Conservation (phyloP, 176 grass and related monocot species). For the Zizania latifolia region DNA sequence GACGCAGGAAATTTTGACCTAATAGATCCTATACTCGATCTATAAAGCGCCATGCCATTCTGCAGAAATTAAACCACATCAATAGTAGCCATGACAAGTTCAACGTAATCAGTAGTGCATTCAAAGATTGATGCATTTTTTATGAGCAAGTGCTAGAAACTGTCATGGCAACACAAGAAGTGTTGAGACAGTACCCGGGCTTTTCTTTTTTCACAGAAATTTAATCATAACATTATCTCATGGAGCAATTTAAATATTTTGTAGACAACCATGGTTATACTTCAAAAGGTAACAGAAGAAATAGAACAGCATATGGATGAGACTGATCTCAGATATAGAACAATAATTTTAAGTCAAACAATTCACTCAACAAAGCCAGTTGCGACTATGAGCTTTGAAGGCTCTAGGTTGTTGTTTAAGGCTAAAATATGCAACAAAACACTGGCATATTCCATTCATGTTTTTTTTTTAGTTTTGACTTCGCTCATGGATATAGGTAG, state of each 20-base stretch:
- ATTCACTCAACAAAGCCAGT: not conserved
- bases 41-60: too few species aligned
- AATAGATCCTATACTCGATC: too few species aligned
- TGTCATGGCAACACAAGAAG: not conserved
- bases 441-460: not conserved
- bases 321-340: not conserved
- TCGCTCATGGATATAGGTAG: not conserved
- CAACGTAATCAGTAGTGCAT: not conserved
- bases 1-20: too few species aligned
- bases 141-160: not conserved
- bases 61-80: too few species aligned
- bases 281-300: not conserved
- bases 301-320: not conserved
- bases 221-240: not conserved
- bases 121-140: not conserved
- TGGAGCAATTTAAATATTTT: not conserved
- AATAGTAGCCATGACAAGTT: not conserved
- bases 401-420: not conserved
- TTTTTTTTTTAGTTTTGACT: not conserved
- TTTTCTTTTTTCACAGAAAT: not conserved
- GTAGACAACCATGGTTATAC: not conserved
- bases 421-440: not conserved
- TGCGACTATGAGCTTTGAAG: not conserved
- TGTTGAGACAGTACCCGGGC: not conserved
- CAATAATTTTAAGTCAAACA: conserved; percentile 10